Base-by-base conservation (phyloP, 306 rosid species). In the Mimosa pudica region DNA sequence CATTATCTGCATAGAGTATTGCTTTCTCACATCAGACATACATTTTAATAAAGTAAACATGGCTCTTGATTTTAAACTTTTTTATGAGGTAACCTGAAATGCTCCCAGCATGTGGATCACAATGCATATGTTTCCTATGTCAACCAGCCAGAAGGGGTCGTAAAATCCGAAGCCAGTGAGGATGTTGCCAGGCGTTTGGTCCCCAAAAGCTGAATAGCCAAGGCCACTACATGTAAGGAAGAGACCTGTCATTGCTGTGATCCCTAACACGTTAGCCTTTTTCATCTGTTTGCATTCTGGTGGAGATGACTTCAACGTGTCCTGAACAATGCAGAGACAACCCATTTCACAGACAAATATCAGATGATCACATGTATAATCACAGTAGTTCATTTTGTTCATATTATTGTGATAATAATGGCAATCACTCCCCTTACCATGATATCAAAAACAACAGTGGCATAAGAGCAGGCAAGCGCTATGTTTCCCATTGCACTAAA, bases 201-300 rank as follows among this genome's bases (percentile, higher is more conserved):
- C 73, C 0, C 96, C 96, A 48, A 89, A 93, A 13, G 94, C 92
- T 11, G 92, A 94, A 79, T 91, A 93, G 73, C 96, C 96, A 60
- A 87, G 84, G 64, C 88, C 42, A 63, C 89, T 80, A 8, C 83
- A 81, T 6, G 78, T 24, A 74, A 89, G 71, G 82, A 90, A 90
- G 36, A 92, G 80, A 35, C 66, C 5, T 20, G 87, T 61, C 96
- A 92, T 92, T 11, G 87, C 76, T 38, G 86, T 80, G 7, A 87
- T 79, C 20, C 88, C 91, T 5, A 88, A 49, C 81, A 73, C 70
- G 18, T 83, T 89, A 5, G 90, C 92, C 80, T 5, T 91, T 80
- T 91, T 93, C 94, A 89, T 93, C 81, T 89, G 92, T 52, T 88
- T 89, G 86, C 82, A 89, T 70, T 91, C 96, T 32, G 97, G 80